phyloP scores from a whole-genome alignment of 2,329 filamentous ascomycete genomes.

The Neoscytalidium dimidiatum region DNA sequence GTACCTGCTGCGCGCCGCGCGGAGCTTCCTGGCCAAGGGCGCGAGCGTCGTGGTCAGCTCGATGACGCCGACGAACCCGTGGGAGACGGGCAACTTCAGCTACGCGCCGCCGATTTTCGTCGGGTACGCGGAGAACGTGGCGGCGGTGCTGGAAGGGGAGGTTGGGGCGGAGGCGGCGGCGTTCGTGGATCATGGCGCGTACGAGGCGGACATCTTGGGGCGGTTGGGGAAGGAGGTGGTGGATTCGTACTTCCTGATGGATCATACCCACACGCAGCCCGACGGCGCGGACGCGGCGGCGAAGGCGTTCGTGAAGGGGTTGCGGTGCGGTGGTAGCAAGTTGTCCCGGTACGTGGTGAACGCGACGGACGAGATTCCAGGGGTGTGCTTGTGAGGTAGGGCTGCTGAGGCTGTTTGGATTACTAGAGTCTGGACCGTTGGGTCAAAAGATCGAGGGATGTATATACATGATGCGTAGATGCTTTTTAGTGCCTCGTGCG shows the following conservation, averaged over 20 bases:
- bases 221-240: conserved; percentile 52
- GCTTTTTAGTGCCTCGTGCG: not conserved
- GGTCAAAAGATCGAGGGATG: not conserved
- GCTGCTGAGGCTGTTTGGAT: not conserved
- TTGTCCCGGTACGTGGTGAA: conserved; percentile 44
- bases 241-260: conserved; percentile 57
- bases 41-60: conserved; percentile 60
- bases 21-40: conserved; percentile 56
- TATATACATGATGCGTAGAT: too few relatives aligned
- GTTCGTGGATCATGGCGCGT: conserved; percentile 63
- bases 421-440: not conserved
- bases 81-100: conserved; percentile 57
- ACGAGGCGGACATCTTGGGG: conserved; percentile 57
- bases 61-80: conserved; percentile 65
- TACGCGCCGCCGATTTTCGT: conserved; percentile 57
- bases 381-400: conserved; percentile 29
- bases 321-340: conserved; percentile 51
- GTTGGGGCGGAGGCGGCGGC: conserved; percentile 41
- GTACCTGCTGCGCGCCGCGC: conserved; percentile 61
- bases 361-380: conserved; percentile 31
- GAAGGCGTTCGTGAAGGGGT: conserved; percentile 60
- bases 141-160: conserved; percentile 46
- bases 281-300: conserved; percentile 59
- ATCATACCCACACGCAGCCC: conserved; percentile 64
- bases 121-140: conserved; percentile 55